These are phyloP conservation scores for Mortierella sp. DNA, from an alignment of 371 early-diverging fungal species.

Conservation along the genomic window DNA sequence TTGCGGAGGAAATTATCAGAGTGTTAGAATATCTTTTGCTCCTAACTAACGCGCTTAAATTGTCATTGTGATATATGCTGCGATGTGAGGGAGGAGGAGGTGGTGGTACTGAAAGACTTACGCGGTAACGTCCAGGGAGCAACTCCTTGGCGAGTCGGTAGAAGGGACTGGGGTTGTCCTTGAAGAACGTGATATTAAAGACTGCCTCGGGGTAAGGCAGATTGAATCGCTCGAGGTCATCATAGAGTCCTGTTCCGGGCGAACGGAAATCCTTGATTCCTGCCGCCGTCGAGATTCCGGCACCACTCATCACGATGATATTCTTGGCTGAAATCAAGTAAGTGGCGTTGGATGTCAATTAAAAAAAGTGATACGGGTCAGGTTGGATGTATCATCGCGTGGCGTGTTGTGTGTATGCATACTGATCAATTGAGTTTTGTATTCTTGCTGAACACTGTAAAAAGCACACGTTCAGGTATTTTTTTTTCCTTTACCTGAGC, in stretches of 20 bases:
- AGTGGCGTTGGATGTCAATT: not conserved
- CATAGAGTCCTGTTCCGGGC: constrained; percentile 93
- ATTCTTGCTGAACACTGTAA: no score
- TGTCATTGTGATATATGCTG: no score
- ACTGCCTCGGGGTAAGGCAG: constrained; percentile 95
- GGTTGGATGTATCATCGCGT: no score
- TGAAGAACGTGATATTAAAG: constrained; percentile 93
- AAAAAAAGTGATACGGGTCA: not conserved
- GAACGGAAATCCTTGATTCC: constrained; percentile 96
- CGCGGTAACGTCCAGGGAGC: constrained; percentile 83
- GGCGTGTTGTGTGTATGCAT: not conserved
- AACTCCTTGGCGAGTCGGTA: constrained; percentile 92
- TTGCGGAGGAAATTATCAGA: not conserved
- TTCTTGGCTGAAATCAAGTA: constrained; percentile 66
- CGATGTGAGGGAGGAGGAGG: no score
- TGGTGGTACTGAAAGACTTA: constrained; percentile 42
- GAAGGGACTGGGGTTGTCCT: constrained; percentile 88
- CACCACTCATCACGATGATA: constrained; percentile 94
- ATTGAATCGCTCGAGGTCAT: constrained; percentile 87
- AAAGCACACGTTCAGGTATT: not conserved
- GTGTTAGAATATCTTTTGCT: no score
- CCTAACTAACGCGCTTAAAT: no score
- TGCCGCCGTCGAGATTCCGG: constrained; percentile 94
- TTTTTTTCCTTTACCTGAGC: constrained; percentile 57
- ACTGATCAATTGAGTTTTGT: no score